Percentiles rank a stretch among this genome's conserved stretches.
phyloP scores from a whole-genome alignment of 1,139 yeast genomes.

The Yamadazyma jaroonii region DNA sequence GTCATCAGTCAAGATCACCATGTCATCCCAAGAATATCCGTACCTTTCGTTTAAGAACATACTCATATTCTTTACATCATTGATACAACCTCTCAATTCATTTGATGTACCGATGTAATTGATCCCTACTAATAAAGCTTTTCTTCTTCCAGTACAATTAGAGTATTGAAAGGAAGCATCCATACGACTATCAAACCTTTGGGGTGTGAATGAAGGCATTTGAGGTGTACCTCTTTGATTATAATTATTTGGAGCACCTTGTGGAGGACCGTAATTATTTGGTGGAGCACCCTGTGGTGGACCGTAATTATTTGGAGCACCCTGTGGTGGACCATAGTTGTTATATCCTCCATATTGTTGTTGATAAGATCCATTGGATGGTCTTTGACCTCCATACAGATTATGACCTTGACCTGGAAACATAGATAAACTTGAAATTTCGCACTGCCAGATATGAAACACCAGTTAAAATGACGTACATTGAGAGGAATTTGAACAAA shows the following conservation, averaged over 20 bases:
- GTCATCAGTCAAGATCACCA: constrained; percentile 82
- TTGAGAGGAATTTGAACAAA: background rate
- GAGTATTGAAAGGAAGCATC: constrained; percentile 61
- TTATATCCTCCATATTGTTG: constrained; percentile 7
- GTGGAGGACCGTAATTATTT: constrained; percentile 13
- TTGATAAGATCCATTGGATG: constrained; percentile 6
- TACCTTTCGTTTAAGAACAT: constrained; percentile 51
- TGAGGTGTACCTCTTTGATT: constrained; percentile 4
- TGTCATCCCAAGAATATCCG: constrained; percentile 75
- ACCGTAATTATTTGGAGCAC: constrained; percentile 8
- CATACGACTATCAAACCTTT: constrained; percentile 29
- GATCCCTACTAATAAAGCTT: constrained; percentile 84
- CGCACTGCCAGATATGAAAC: background rate
- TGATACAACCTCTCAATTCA: constrained; percentile 81
- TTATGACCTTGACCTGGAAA: constrained; percentile 36
- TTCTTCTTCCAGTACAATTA: constrained; percentile 69
- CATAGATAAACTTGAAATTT: constrained; percentile 18
- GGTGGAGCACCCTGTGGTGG: constrained; percentile 8
- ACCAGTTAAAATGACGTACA: no score
- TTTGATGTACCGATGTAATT: constrained; percentile 77
- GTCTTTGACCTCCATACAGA: constrained; percentile 12
- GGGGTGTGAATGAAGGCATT: constrained; percentile 30
- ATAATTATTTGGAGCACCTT: constrained; percentile 4
- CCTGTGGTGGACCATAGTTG: constrained; percentile 13
- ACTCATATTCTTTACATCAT: constrained; percentile 69